Evolutionary conservation across 2,329 filamentous ascomycete species (phyloP).

Genomic region (Bipolaris sorokiniana): DNA sequence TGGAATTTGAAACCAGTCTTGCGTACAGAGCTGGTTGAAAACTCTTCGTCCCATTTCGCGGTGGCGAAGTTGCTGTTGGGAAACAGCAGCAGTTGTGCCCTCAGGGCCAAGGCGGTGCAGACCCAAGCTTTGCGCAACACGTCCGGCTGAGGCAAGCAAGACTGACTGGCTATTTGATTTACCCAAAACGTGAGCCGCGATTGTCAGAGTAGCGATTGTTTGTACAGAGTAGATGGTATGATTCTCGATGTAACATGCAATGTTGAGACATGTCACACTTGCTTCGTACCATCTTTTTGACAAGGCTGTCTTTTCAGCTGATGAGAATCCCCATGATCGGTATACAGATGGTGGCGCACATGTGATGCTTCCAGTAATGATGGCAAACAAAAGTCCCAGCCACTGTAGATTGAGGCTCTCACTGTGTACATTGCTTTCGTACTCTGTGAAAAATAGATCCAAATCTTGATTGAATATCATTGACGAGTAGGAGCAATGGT

Average conservation of each 20-base stretch:
- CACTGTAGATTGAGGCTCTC: slow-evolving; percentile 51
- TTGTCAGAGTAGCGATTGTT: slow-evolving; percentile 54
- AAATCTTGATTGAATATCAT: slow-evolving; percentile 16
- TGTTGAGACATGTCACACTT: slow-evolving; percentile 52
- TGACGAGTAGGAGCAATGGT: slow-evolving; percentile 46
- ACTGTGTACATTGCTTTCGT: slow-evolving; percentile 45
- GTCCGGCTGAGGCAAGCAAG: slow-evolving; percentile 53
- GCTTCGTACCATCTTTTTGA: slow-evolving; percentile 55
- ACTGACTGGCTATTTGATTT: slow-evolving; percentile 55
- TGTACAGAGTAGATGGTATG: slow-evolving; percentile 52
- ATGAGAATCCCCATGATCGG: slow-evolving; percentile 50
- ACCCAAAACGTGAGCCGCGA: slow-evolving; percentile 56
- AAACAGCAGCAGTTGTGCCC: not conserved
- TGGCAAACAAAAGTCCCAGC: slow-evolving; percentile 52
- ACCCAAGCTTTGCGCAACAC: slow-evolving; percentile 56
- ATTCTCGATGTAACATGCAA: slow-evolving; percentile 50
- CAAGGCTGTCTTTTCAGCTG: slow-evolving; percentile 46
- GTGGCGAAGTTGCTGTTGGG: slow-evolving; percentile 19
- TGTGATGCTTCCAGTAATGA: slow-evolving; percentile 52
- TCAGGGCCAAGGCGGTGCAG: slow-evolving; percentile 50
- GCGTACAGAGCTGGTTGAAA: slow-evolving; percentile 49
- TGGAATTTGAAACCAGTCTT: slow-evolving; percentile 52
- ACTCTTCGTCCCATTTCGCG: slow-evolving; percentile 45
- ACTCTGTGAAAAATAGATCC: slow-evolving; percentile 22
- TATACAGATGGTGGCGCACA: slow-evolving; percentile 44